These are phyloP conservation scores for Termitomyces sp. DNA, from an alignment of 768 basidiomycete species.

Conservation along the genomic window DNA sequence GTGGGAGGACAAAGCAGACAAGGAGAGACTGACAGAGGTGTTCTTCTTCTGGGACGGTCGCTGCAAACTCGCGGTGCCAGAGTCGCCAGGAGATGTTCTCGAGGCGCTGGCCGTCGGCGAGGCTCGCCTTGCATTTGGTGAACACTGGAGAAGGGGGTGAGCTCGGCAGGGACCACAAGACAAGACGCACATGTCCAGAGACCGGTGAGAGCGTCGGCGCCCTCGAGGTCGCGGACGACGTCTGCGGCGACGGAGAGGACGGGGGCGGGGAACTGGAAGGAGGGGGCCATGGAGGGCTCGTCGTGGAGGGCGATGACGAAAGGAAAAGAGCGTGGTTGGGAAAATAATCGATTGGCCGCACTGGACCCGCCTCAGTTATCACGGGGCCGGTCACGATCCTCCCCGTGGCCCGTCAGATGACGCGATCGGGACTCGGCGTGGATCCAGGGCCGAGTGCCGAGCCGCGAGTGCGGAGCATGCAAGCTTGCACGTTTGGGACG, in stretches of 20 bases:
- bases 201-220: conserved; percentile 56
- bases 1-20: no score
- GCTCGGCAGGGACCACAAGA: no score
- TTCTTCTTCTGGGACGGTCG: no score
- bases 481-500: no score
- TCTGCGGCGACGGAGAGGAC: conserved; percentile 63
- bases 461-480: no score
- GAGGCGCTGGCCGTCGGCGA: conserved; percentile 74
- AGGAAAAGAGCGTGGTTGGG: conserved; percentile 3
- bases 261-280: conserved; percentile 47
- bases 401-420: no score
- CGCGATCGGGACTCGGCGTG: no score
- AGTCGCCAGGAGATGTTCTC: conserved; percentile 89
- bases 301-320: not conserved
- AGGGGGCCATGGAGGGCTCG: conserved; percentile 8
- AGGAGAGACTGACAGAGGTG: not conserved
- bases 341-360: conserved; percentile 12
- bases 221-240: conserved; percentile 62
- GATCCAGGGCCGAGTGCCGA: no score
- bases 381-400: no score
- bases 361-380: conserved; percentile 1
- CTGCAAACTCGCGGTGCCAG: conserved; percentile 63
- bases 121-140: conserved; percentile 73
- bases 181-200: conserved; percentile 61
- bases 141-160: conserved; percentile 60